phyloP scores from a whole-genome alignment of 441 rosid species.

The Adansonia grandidieri region DNA sequence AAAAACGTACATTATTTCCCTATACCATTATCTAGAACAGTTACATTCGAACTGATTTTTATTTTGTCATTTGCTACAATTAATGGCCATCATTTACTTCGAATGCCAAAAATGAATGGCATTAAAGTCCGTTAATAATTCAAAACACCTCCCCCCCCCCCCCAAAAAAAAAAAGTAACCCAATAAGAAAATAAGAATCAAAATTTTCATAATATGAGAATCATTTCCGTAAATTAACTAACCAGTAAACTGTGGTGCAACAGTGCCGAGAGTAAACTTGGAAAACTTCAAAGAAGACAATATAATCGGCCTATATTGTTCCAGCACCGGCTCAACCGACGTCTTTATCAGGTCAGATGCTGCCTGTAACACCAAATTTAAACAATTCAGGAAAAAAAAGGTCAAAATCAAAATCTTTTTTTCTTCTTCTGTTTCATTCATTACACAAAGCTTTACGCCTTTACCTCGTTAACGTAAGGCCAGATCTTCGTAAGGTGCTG shows the following conservation, averaged over 20 bases:
- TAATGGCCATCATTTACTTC: background rate
- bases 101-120: background rate
- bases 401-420: background rate
- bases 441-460: background rate
- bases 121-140: background rate
- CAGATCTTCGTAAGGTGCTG: slow-evolving; percentile 90
- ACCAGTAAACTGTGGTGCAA: slow-evolving; percentile 98
- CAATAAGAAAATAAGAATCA: background rate
- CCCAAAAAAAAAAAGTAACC: slow-evolving; percentile 4
- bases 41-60: background rate
- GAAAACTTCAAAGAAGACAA: slow-evolving; percentile 83
- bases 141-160: background rate
- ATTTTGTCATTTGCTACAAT: background rate
- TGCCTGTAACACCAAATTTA: slow-evolving; percentile 53
- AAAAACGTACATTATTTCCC: slow-evolving; percentile 1
- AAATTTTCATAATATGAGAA: slow-evolving; percentile 6
- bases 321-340: slow-evolving; percentile 88
- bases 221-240: slow-evolving; percentile 27
- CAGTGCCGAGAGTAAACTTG: slow-evolving; percentile 90
- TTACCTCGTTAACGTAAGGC: slow-evolving; percentile 89
- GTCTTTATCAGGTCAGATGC: slow-evolving; percentile 88
- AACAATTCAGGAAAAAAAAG: background rate
- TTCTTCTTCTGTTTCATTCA: background rate
- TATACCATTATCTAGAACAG: background rate
- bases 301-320: slow-evolving; percentile 75